Evolutionary conservation across 2,329 filamentous ascomycete species (phyloP).

Genomic region (Claviceps sorghi): DNA sequence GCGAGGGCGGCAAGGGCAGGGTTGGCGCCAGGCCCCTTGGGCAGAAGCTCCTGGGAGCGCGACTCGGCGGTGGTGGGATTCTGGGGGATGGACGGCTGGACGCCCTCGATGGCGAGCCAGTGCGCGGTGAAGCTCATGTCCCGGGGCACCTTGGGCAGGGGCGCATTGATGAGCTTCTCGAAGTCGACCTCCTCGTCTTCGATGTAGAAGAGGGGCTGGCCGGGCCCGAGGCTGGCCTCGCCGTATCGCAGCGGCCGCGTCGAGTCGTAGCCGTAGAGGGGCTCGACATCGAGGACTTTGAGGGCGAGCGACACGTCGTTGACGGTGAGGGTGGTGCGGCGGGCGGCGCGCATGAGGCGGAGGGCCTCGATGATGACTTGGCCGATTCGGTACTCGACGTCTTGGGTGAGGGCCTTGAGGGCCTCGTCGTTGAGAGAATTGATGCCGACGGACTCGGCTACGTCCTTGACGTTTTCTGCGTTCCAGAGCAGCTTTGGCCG

Average conservation of each 20-base stretch:
- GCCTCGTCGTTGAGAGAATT: constrained; percentile 69
- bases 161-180: constrained; percentile 95
- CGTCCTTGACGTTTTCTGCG: constrained; percentile 85
- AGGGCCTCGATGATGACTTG: constrained; percentile 89
- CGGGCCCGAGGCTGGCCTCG: constrained; percentile 82
- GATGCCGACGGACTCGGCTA: constrained; percentile 91
- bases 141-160: constrained; percentile 82
- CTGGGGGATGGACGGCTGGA: constrained; percentile 90
- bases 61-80: constrained; percentile 83
- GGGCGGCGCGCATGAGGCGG: constrained; percentile 88
- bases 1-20: constrained; percentile 67
- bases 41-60: constrained; percentile 68
- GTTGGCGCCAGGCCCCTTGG: constrained; percentile 81
- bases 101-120: constrained; percentile 94
- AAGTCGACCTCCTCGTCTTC: constrained; percentile 98
- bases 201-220: constrained; percentile 90
- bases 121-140: constrained; percentile 85
- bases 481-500: constrained; percentile 67
- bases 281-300: constrained; percentile 78
- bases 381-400: constrained; percentile 88
- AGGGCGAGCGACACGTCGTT: constrained; percentile 82
- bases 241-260: constrained; percentile 80
- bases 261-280: constrained; percentile 90
- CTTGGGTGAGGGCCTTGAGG: constrained; percentile 72
- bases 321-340: constrained; percentile 74